phyloP scores from a whole-genome alignment of 208 protist species.

The Tritrichomonas musculus region DNA sequence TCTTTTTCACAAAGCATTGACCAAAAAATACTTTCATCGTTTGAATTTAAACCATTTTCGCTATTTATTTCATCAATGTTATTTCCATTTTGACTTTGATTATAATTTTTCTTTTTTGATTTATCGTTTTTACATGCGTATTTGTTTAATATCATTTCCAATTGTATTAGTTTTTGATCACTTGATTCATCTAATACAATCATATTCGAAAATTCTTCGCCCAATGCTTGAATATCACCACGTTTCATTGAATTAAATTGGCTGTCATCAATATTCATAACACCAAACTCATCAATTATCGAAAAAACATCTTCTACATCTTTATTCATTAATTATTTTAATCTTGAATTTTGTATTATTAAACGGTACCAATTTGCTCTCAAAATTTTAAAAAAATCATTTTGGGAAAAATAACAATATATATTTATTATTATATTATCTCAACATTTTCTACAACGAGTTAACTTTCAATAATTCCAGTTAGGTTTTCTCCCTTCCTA shows the following conservation, averaged over 20 bases:
- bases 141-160: background rate
- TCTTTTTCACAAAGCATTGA: background rate
- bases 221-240: background rate
- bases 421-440: no score
- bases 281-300: background rate
- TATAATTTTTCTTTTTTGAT: no score
- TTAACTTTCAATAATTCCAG: no score
- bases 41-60: no score
- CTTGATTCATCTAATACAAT: background rate
- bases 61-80: no score
- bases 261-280: background rate
- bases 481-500: no score
- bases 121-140: background rate
- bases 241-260: background rate
- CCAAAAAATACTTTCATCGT: background rate
- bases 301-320: background rate
- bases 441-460: no score
- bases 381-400: no score
- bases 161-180: background rate
- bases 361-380: no score
- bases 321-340: background rate
- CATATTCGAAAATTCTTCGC: background rate
- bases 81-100: no score
- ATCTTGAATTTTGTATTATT: no score
- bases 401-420: no score